Conservation (phyloP, 1,139 yeast species). For the Yamadazyma oceani region DNA sequence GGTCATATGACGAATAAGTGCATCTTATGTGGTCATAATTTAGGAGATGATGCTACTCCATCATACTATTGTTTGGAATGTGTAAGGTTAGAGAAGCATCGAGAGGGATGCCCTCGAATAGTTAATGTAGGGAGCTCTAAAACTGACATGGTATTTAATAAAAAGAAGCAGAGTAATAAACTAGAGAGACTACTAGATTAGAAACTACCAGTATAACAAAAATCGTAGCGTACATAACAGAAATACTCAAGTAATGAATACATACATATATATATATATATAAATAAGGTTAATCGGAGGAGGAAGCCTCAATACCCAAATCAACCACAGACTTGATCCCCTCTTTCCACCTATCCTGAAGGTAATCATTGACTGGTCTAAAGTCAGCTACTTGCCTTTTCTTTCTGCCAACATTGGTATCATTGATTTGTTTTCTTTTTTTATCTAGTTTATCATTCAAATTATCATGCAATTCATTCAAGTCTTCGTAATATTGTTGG, state of each 20-base stretch:
- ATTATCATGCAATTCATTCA: slow-evolving; percentile 19
- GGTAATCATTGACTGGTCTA: slow-evolving; percentile 36
- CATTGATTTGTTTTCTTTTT: slow-evolving; percentile 34
- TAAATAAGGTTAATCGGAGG: not conserved
- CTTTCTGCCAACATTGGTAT: slow-evolving; percentile 28
- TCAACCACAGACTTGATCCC: slow-evolving; percentile 40
- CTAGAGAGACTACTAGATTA: slow-evolving; percentile 12
- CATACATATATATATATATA: not conserved
- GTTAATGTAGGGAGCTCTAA: slow-evolving; percentile 76
- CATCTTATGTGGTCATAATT: slow-evolving; percentile 64
- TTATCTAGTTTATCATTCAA: slow-evolving; percentile 19
- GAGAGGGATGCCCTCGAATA: slow-evolving; percentile 93
- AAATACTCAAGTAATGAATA: not conserved
- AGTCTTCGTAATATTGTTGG: slow-evolving; percentile 19
- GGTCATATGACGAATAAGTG: slow-evolving; percentile 68
- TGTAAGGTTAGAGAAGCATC: slow-evolving; percentile 71
- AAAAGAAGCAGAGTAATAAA: slow-evolving; percentile 20
- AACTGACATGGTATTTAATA: slow-evolving; percentile 67
- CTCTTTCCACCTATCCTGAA: slow-evolving; percentile 39
- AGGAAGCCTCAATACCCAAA: slow-evolving; percentile 27
- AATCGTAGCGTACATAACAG: not conserved
- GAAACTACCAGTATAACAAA: too few relatives aligned
- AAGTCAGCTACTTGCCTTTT: slow-evolving; percentile 35
- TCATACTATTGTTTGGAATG: slow-evolving; percentile 91
- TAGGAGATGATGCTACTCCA: slow-evolving; percentile 46